These are phyloP conservation scores for Dacryopinax spathularia DNA, from an alignment of 768 basidiomycete genomes.

Conservation along the genomic window DNA sequence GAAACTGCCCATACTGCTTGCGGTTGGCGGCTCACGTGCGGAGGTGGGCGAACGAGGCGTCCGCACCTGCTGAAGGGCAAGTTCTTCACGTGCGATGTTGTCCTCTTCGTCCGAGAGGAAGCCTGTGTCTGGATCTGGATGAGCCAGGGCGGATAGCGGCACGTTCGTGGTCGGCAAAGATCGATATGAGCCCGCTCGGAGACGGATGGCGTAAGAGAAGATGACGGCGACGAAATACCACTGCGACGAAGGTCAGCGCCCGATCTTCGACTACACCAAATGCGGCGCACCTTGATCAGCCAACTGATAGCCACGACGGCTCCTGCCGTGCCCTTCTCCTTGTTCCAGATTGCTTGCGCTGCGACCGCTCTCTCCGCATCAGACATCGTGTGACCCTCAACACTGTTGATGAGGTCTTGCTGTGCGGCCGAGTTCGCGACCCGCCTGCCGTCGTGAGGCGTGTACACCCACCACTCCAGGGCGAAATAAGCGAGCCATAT, in stretches of 20 bases:
- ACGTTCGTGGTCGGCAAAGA: conserved; percentile 41
- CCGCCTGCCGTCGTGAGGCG: conserved; percentile 77
- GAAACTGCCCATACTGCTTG: background rate
- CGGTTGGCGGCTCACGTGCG: background rate
- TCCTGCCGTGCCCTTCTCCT: conserved; percentile 73
- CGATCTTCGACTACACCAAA: background rate
- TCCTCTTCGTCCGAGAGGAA: background rate
- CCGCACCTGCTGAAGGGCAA: background rate
- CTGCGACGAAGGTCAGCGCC: conserved; percentile 27
- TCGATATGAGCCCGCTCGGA: conserved; percentile 82
- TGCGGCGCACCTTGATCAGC: conserved; percentile 60
- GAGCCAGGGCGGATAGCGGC: background rate
- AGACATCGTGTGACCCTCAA: conserved; percentile 38
- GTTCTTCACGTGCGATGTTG: background rate
- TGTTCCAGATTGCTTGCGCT: conserved; percentile 73
- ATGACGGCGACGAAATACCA: conserved; percentile 80
- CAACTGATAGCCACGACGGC: conserved; percentile 69
- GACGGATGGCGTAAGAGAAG: conserved; percentile 87
- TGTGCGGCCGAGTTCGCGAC: conserved; percentile 79
- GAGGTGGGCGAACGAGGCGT: background rate
- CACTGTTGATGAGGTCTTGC: conserved; percentile 59
- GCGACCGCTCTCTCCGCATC: conserved; percentile 52
- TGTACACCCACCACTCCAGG: conserved; percentile 79
- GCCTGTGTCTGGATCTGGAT: background rate
- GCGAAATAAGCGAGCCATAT: conserved; percentile 88